Evolutionary conservation across 148 eudicot genomes (phyloP).

Genomic region (Rhododendron griersonianum): DNA sequence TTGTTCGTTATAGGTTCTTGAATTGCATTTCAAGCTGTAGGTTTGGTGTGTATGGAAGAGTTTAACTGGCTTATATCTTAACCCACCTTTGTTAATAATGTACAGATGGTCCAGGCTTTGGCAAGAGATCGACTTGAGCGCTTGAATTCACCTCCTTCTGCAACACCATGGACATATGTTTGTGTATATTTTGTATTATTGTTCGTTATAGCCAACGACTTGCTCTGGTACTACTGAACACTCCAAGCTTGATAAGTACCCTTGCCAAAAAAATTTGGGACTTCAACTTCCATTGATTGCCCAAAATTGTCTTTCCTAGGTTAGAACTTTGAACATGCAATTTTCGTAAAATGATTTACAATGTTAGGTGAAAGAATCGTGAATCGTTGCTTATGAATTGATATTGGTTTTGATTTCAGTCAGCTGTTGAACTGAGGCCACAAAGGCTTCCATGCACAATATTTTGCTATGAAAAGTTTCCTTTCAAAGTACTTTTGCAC

Average conservation of each 20-base stretch:
- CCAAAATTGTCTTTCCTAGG: not conserved
- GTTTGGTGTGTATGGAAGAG: not conserved
- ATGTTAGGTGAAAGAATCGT: too few relatives aligned
- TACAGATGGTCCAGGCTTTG: slow-evolving; percentile 97
- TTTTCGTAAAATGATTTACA: too few relatives aligned
- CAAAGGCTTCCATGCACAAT: too few relatives aligned
- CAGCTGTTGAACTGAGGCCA: too few relatives aligned
- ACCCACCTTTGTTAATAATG: slow-evolving; percentile 5
- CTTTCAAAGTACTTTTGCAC: too few relatives aligned
- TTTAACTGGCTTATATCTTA: slow-evolving; percentile 7
- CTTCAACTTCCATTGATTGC: not conserved
- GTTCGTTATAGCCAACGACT: slow-evolving; percentile 63
- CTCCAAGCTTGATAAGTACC: not conserved
- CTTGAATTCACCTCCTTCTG: slow-evolving; percentile 96
- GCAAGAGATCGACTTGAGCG: slow-evolving; percentile 98
- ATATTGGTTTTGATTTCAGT: too few relatives aligned
- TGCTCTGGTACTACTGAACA: slow-evolving; percentile 62
- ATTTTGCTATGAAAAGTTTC: too few relatives aligned
- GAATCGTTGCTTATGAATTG: too few relatives aligned
- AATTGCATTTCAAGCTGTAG: slow-evolving; percentile 3
- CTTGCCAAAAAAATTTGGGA: not conserved
- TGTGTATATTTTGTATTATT: slow-evolving; percentile 90
- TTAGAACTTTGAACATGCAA: not conserved
- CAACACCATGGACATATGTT: slow-evolving; percentile 80
- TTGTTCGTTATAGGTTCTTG: slow-evolving; percentile 74